Evolutionary conservation across 2,329 filamentous ascomycete genomes (phyloP), one percentile per base, ranked within the genome.

Genomic region (Microsporum audouinii): DNA sequence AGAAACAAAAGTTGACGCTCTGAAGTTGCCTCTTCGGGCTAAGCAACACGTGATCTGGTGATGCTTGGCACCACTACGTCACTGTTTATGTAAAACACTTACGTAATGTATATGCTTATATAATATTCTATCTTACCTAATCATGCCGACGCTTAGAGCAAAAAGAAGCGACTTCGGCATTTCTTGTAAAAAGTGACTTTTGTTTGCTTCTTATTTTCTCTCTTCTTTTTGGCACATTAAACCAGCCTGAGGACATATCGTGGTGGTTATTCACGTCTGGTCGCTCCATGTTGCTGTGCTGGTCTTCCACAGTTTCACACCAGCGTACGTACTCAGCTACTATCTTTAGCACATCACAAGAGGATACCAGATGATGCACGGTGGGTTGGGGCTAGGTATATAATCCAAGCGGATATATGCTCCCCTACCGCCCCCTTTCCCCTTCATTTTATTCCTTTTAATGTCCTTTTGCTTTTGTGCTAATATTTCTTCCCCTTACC

Each of bases 311-410:
- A 3, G 45, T 49, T 29, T 49, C 27, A 49, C 31, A 49, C 4
- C 27, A 49, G 23, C 23, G 45, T 33, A 49, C 45, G 45, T 49
- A 12, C 45, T 12, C 23, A 5, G 27, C 12, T 17, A 12, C 49
- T 55, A 55, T 55, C 31, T 55, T 55, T 55, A 55, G 49, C 7
- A 12, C 49, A 55, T 55, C 49, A 55, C 49, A 55, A 55, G 49
- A 55, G 49, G 49, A 31, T 34, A 14, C 31, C 49, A n/a, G 49
- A 34, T 55, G 49, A 55, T 55, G 49, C 31, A 14, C 14, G 12
- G 31, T 23, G 12, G 49, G 14, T 17, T 55, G 31, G 31, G 4
- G 4, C 17, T 23, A 23, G n/a, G 14, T 43, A 23, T 55, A 23
- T 38, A 36, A 55, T 34, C 49, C 49, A 34, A 17, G 49, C 33